Conservation (phyloP, 352 stramenopile genomes). For the Phytophthora europaea region DNA sequence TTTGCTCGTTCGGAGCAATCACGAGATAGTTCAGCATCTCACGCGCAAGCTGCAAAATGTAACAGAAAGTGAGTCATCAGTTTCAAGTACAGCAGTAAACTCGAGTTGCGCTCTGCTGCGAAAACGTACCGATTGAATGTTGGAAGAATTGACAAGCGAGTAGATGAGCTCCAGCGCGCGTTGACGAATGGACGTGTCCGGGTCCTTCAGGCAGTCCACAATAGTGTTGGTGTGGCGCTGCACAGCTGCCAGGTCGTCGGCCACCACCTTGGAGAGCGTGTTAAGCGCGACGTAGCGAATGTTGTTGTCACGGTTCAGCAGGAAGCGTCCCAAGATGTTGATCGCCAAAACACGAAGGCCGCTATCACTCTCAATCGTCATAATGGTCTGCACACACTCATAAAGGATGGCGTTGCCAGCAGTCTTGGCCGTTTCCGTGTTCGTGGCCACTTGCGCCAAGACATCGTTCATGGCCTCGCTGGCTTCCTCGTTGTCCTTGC, state of each 20-base stretch:
- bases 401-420: constrained; percentile 99
- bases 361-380: constrained; percentile 98
- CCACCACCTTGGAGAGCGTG: constrained; percentile 94
- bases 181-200: constrained; percentile 98
- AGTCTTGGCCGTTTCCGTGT: constrained; percentile 99
- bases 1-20: constrained; percentile 96
- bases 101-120: neutral
- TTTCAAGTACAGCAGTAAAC: neutral
- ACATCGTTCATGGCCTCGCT: constrained; percentile 97
- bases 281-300: constrained; percentile 99
- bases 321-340: constrained; percentile 99
- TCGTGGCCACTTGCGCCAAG: constrained; percentile 99
- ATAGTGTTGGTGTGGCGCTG: constrained; percentile 98
- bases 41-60: constrained; percentile 83
- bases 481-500: constrained; percentile 95
- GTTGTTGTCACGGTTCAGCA: constrained; percentile 99
- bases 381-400: constrained; percentile 99
- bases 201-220: constrained; percentile 96
- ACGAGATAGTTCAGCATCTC: constrained; percentile 99
- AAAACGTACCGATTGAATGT: constrained; percentile 91
- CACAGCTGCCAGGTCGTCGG: constrained; percentile 94
- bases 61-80: neutral
- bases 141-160: constrained; percentile 97
- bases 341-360: constrained; percentile 97
- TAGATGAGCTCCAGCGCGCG: constrained; percentile 99